A percentile compares a stretch with the other conserved stretches of the same genome.
Evolutionary conservation across 805 yeast species (phyloP).

Genomic region (Komagataella ulmi): DNA sequence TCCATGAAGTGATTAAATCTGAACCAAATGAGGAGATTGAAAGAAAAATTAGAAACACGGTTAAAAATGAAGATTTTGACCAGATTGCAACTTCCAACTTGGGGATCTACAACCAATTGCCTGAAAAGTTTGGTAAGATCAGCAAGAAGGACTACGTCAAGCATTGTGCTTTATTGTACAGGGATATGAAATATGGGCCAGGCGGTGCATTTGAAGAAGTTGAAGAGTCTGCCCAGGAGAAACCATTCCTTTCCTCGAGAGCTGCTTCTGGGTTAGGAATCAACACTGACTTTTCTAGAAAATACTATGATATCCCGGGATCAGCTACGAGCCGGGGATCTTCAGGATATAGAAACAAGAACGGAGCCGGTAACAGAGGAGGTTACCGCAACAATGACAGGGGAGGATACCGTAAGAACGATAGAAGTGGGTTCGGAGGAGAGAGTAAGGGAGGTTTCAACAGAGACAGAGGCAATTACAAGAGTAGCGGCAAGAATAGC

Average conservation of each 20-base stretch:
- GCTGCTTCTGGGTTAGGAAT: conserved; percentile 15
- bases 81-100: conserved; percentile 1
- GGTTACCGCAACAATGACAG: not conserved
- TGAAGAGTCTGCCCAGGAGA: conserved; percentile 7
- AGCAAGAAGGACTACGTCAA: conserved; percentile 2
- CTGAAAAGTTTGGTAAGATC: conserved; percentile 4
- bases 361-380: not conserved
- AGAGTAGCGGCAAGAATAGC: not conserved
- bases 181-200: conserved; percentile 2
- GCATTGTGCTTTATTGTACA: conserved; percentile 6
- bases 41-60: conserved; percentile 18
- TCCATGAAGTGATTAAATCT: conserved; percentile 28
- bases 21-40: conserved; percentile 22
- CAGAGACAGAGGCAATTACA: not conserved
- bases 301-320: conserved; percentile 18
- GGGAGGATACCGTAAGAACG: not conserved
- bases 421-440: not conserved
- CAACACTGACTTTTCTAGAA: conserved; percentile 11
- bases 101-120: conserved; percentile 5
- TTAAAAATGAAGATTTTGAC: conserved; percentile 8
- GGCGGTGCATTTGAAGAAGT: not conserved
- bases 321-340: conserved; percentile 5
- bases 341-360: not conserved
- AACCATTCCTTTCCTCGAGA: conserved; percentile 8
- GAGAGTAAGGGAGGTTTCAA: not conserved